Base-by-base conservation (phyloP, 495 filamentous ascomycete genomes). In the Talaromyces proteolyticus region DNA sequence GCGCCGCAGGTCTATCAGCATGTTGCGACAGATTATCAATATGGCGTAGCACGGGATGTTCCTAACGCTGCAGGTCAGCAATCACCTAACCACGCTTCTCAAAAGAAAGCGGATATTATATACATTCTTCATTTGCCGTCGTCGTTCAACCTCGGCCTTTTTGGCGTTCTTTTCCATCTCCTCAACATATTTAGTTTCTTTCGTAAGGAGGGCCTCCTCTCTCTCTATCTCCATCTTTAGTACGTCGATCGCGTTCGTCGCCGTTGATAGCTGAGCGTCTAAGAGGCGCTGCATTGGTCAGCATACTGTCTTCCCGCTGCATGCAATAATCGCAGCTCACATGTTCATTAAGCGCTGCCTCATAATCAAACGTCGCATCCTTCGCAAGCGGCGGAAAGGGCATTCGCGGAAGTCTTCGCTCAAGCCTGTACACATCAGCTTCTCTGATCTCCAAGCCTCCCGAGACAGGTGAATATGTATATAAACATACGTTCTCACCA, bases 311-410 rank as follows among this genome's bases (percentile, higher is more conserved):
- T 10, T 34, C 4, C 14, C 29, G 8, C 4, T 34, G 4, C 14
- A 34, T 34, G 29, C 29, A 14, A 10, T 14, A 10, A 10, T 8
- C 3, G 18, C 47, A 6, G 50, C 69, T 34, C 61, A 77, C 78
- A 57, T 80, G 81, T 52, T 77, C 73, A 61, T 81, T 76, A 8
- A 80, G 55, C 18, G 81, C 72, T 53, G 72, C 72, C 47, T 85
- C 80, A 49, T 78, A 77, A 55, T 85, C 77, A 54, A 87, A 85
- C 52, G 76, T 67, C 0, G 71, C 63, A 25, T 79, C 80, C 50
- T 74, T 77, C 4, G 78, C 73, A 39, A 71, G 64, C 6, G 73
- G 77, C 3, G 83, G 82, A 51, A 87, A 82, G 24, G 79, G 79
- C 69, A 82, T 77, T 38, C 73, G 68, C 22, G 78, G 76, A 12